A percentile compares a stretch with the other conserved stretches of the same genome.
phyloP scores from a whole-genome alignment of 2,329 filamentous ascomycete genomes.

The Rhinocladiella similis region DNA sequence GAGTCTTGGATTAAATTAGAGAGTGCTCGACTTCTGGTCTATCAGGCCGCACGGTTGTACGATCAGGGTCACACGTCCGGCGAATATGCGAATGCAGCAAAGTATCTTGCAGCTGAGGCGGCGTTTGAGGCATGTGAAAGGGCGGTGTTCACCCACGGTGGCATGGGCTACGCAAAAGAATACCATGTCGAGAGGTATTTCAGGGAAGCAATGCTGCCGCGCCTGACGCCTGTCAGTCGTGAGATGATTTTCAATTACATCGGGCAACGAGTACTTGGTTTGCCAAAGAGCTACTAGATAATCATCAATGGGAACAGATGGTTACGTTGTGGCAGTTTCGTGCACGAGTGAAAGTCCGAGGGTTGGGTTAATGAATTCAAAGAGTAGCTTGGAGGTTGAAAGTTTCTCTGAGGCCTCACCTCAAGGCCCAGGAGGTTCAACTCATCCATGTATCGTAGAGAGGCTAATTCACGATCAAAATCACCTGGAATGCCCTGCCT shows the following conservation, averaged over 20 bases:
- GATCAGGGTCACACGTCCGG: constrained; percentile 55
- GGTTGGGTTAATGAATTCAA: too few relatives aligned
- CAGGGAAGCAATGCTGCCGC: constrained; percentile 59
- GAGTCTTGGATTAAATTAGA: constrained; percentile 62
- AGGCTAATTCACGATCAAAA: too few relatives aligned
- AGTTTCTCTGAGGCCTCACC: too few relatives aligned
- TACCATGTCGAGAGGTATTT: constrained; percentile 64
- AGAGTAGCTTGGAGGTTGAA: too few relatives aligned
- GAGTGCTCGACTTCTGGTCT: constrained; percentile 61
- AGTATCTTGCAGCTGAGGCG: constrained; percentile 61
- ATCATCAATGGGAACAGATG: too few relatives aligned
- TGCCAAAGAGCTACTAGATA: constrained; percentile 36
- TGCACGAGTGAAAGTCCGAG: too few relatives aligned
- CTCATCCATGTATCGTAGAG: too few relatives aligned
- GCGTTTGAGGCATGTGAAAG: constrained; percentile 61
- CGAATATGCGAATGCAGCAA: constrained; percentile 56
- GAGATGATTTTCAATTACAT: constrained; percentile 50
- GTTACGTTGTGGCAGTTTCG: too few relatives aligned
- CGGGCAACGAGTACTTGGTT: constrained; percentile 44
- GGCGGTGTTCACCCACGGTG: constrained; percentile 58
- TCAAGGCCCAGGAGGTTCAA: too few relatives aligned
- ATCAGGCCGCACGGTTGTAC: constrained; percentile 60
- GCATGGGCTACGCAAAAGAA: constrained; percentile 65
- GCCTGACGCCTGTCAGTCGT: constrained; percentile 60
- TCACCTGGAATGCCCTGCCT: too few relatives aligned